Evolutionary conservation across 2,329 filamentous ascomycete species (phyloP).

Genomic region (Pseudogymnoascus destructans): DNA sequence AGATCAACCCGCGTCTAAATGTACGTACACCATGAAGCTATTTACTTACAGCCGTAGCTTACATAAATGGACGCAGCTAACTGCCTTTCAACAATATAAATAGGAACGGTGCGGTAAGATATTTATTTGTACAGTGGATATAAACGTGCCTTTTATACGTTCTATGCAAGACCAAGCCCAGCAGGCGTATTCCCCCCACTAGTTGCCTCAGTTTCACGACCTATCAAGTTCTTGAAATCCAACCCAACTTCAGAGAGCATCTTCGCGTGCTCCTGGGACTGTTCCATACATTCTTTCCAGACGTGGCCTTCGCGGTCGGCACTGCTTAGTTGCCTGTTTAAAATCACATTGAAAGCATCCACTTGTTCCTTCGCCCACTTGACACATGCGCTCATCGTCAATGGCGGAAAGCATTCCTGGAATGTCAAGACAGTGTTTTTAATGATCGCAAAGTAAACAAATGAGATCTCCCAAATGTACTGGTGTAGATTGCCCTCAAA

Average conservation of each 20-base stretch:
- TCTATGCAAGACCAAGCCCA: background rate
- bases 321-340: slow-evolving; percentile 75
- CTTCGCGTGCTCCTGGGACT: slow-evolving; percentile 66
- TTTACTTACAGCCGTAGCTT: background rate
- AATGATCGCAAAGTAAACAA: slow-evolving; percentile 89
- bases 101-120: background rate
- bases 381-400: slow-evolving; percentile 86
- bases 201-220: slow-evolving; percentile 22
- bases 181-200: background rate
- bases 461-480: slow-evolving; percentile 91
- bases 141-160: background rate
- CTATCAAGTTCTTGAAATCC: slow-evolving; percentile 76
- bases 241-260: slow-evolving; percentile 76
- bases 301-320: slow-evolving; percentile 62
- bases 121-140: background rate
- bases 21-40: background rate
- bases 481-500: slow-evolving; percentile 88
- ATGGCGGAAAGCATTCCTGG: slow-evolving; percentile 70
- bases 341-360: slow-evolving; percentile 74
- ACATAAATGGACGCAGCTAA: background rate
- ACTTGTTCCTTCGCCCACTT: slow-evolving; percentile 97
- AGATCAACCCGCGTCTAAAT: slow-evolving; percentile 8
- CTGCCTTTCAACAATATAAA: background rate
- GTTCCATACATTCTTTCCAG: slow-evolving; percentile 72
- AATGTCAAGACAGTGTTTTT: slow-evolving; percentile 86